These are phyloP conservation scores for Sporothrix inflata DNA, from an alignment of 2,329 filamentous ascomycete species.

Conservation along the genomic window DNA sequence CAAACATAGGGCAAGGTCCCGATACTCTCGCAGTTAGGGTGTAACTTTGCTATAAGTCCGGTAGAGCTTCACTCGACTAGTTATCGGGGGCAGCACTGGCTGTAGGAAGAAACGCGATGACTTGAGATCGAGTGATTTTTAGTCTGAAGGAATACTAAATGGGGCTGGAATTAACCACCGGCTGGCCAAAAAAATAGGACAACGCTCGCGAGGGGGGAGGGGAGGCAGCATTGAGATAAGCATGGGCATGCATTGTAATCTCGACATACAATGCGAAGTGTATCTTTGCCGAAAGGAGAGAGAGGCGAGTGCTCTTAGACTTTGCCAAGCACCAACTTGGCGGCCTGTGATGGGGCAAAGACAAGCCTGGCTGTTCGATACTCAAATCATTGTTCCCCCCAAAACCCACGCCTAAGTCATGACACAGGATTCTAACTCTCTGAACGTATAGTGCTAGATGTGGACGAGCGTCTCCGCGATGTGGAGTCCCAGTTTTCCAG, in stretches of 20 bases:
- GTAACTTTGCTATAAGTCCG: no score
- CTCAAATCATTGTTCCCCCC: neutral
- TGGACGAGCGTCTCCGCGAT: conserved; percentile 73
- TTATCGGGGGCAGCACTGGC: neutral
- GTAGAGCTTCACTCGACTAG: no score
- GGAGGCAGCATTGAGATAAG: neutral
- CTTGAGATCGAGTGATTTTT: conserved; percentile 25
- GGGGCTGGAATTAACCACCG: conserved; percentile 1
- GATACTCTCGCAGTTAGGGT: no score
- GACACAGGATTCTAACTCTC: conserved; percentile 73
- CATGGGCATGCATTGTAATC: neutral
- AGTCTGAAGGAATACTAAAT: neutral
- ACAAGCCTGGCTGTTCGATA: no score
- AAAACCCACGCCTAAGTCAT: conserved; percentile 8
- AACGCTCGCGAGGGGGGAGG: no score
- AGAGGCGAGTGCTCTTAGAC: no score
- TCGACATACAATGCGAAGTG: neutral
- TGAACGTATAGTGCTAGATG: conserved; percentile 72
- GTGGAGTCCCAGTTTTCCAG: conserved; percentile 75
- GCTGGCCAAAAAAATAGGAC: no score
- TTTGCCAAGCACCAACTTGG: no score
- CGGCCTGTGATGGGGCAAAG: no score
- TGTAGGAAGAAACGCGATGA: neutral
- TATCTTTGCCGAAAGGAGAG: no score
- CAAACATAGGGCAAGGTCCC: conserved; percentile 35